phyloP scores from a whole-genome alignment of 2,329 filamentous ascomycete species.

The Pestalotiopsis sp. region DNA sequence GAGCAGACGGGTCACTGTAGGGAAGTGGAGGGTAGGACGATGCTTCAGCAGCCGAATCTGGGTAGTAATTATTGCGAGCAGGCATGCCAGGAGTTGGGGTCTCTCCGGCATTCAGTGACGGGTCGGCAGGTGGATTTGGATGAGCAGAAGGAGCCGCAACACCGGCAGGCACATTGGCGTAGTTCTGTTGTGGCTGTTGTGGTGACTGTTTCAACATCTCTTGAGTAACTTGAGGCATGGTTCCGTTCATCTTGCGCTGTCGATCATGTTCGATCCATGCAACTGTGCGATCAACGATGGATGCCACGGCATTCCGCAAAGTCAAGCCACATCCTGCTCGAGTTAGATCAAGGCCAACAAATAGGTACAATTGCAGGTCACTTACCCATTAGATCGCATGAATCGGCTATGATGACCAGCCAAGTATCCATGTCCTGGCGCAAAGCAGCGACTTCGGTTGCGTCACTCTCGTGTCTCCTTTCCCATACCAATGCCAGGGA shows the following conservation, averaged over 20 bases:
- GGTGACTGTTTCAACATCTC: slow-evolving; percentile 34
- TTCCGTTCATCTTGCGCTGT: slow-evolving; percentile 34
- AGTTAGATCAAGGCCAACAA: neutral
- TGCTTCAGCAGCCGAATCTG: slow-evolving; percentile 27
- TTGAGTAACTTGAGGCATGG: slow-evolving; percentile 25
- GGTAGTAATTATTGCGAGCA: slow-evolving; percentile 28
- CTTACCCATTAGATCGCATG: slow-evolving; percentile 68
- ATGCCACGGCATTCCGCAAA: slow-evolving; percentile 46
- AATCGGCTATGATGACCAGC: slow-evolving; percentile 69
- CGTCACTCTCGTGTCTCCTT: slow-evolving; percentile 61
- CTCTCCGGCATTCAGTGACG: slow-evolving; percentile 14
- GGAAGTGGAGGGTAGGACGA: slow-evolving; percentile 28
- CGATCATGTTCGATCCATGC: slow-evolving; percentile 56
- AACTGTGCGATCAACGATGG: slow-evolving; percentile 55
- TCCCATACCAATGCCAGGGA: slow-evolving; percentile 72
- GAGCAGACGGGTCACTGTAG: slow-evolving; percentile 26
- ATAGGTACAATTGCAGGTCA: slow-evolving; percentile 17
- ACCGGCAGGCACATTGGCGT: slow-evolving; percentile 24
- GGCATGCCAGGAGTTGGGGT: slow-evolving; percentile 27
- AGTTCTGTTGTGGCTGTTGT: slow-evolving; percentile 31
- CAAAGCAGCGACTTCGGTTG: slow-evolving; percentile 61
- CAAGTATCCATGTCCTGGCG: slow-evolving; percentile 71
- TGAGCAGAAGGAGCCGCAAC: slow-evolving; percentile 19
- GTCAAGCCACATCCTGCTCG: slow-evolving; percentile 45
- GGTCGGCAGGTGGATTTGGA: slow-evolving; percentile 24